phyloP scores from a whole-genome alignment of 768 basidiomycete species.

The Cystobasidiopsis lactophilus region DNA sequence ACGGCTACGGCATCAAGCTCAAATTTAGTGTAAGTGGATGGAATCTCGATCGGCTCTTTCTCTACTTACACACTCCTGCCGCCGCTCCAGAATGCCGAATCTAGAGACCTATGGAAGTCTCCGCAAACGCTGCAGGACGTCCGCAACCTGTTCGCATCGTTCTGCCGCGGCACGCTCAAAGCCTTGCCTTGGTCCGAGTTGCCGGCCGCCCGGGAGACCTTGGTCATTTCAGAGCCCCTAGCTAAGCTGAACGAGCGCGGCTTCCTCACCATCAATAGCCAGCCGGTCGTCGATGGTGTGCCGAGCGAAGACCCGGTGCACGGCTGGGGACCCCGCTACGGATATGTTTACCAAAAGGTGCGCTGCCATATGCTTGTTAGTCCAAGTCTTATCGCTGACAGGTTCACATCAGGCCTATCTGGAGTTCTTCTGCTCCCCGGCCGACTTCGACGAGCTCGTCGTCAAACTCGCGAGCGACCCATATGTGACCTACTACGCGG shows the following conservation, averaged over 20 bases:
- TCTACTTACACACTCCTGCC: neutral
- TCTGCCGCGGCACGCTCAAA: constrained; percentile 44
- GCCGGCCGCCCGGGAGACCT: constrained; percentile 52
- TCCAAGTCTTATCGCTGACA: constrained; percentile 31
- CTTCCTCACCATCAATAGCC: constrained; percentile 90
- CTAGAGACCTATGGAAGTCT: constrained; percentile 51
- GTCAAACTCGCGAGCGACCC: constrained; percentile 34
- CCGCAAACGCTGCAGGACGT: constrained; percentile 47
- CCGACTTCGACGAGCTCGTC: constrained; percentile 21
- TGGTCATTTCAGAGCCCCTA: constrained; percentile 39
- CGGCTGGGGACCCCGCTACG: constrained; percentile 81
- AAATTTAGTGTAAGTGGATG: constrained; percentile 35
- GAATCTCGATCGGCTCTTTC: neutral
- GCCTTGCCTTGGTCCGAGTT: constrained; percentile 73
- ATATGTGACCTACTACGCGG: constrained; percentile 86
- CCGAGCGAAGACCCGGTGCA: constrained; percentile 52
- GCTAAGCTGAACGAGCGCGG: constrained; percentile 80
- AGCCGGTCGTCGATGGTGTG: constrained; percentile 75
- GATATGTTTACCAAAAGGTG: constrained; percentile 91
- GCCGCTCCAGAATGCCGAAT: constrained; percentile 18
- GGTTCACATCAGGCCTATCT: constrained; percentile 86
- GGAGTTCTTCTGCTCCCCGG: constrained; percentile 57
- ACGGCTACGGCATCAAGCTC: constrained; percentile 77
- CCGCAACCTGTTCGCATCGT: constrained; percentile 49
- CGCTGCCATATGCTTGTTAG: constrained; percentile 9